Base-by-base conservation (phyloP, 2,329 filamentous ascomycete genomes). In the Ceratocystis variospora region DNA sequence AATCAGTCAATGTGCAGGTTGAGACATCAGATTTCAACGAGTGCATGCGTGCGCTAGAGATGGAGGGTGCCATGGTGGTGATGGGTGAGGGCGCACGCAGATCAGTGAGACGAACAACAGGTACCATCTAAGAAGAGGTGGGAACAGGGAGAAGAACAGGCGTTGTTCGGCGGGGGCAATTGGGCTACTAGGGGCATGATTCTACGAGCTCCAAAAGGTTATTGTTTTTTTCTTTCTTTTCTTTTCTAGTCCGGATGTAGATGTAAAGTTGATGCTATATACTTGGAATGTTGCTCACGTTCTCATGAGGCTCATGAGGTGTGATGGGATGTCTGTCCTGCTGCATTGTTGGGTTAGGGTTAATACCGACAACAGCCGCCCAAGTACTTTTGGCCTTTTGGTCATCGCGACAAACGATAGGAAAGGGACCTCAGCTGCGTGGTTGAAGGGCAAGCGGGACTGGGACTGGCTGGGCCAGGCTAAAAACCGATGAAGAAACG, bases 21-120 rank as follows among this genome's bases (percentile, higher is more conserved):
- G 93, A 96, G 72, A 81, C 83, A 48, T 77, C 80, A 8, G 93
- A 97, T 74, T 94, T 99, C 74, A 83, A 84, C 12, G 92, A 96
- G 75, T 88, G 86, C 12, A 83, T 97, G 74, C 81, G 88, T 69
- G 79, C 81, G 10, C 77, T 97, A 68, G 93, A 99, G 79, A 84
- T 87, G 69, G 94, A 97, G 77, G 94, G 92, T 0, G 78, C 83
- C 41, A 81, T 96, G 67, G 88, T 88, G 76, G 80, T 97, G 19
- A 80, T 82, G 44, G 94, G 94, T 0, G 93, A 97, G 71, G 94
- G 94, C 3, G 82, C 87, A 19, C 85, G 93, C 76, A 89, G 87
- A 77, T 89, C 78, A 70, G 86, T 99, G 25, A 66, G 67, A 64
- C 59, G 67, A 63, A 68, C 64, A 6, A 63, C 64, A 31, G 67